Conservation (phyloP, 2,329 filamentous ascomycete species). For the Xylaria digitata region DNA sequence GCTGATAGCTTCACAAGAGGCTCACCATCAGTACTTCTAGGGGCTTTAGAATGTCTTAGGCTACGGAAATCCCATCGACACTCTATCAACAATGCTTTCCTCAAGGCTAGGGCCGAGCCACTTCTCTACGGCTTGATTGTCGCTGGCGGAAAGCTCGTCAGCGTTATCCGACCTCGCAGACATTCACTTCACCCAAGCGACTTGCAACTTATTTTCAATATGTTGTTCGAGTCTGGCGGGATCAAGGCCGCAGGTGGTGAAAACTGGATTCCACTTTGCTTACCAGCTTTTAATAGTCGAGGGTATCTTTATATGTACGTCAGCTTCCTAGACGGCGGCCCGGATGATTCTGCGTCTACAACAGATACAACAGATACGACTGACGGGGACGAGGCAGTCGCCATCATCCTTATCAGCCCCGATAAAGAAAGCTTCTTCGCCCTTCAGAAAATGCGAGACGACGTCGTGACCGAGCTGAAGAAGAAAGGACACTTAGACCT, state of each 20-base stretch:
- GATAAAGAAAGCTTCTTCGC: conserved; percentile 95
- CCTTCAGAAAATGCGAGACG: conserved; percentile 77
- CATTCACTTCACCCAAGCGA: conserved; percentile 97
- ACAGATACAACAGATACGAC: conserved; percentile 62
- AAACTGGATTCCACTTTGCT: conserved; percentile 95
- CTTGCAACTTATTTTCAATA: conserved; percentile 96
- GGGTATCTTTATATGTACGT: conserved; percentile 99
- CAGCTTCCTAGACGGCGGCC: conserved; percentile 81
- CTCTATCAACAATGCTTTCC: conserved; percentile 85
- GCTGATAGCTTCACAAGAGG: conserved; percentile 95
- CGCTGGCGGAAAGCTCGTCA: conserved; percentile 91
- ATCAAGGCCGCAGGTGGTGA: conserved; percentile 92
- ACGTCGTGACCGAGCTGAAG: conserved; percentile 74
- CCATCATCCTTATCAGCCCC: conserved; percentile 90
- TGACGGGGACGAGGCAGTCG: conserved; percentile 81
- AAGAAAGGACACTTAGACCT: conserved; percentile 79
- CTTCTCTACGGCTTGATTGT: conserved; percentile 94
- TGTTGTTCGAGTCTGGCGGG: conserved; percentile 95
- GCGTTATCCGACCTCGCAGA: conserved; percentile 91
- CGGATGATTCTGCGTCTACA: conserved; percentile 56
- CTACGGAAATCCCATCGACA: conserved; percentile 88
- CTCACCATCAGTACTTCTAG: conserved; percentile 87
- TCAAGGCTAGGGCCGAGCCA: conserved; percentile 80
- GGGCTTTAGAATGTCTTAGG: conserved; percentile 92
- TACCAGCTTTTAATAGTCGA: conserved; percentile 96